Conservation (phyloP, 192 early-diverging fungal genomes). For the Mortierella alpina region DNA sequence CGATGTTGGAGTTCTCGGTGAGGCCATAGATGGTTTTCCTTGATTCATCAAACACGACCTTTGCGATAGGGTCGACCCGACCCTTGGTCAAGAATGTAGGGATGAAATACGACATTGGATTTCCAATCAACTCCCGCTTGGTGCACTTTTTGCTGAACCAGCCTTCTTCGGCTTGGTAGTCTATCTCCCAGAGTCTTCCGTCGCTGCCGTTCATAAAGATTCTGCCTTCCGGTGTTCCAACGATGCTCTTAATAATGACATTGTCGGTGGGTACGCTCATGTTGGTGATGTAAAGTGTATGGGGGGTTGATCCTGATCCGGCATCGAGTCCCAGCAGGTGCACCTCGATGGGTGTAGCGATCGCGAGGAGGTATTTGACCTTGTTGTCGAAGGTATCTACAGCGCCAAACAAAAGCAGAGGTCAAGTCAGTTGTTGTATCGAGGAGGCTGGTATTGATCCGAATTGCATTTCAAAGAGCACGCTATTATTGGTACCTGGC, state of each 20-base stretch:
- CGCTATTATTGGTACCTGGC: slow-evolving; percentile 52
- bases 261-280: slow-evolving; percentile 84
- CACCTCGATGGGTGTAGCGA: slow-evolving; percentile 89
- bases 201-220: slow-evolving; percentile 93
- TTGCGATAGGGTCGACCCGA: slow-evolving; percentile 64
- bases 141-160: slow-evolving; percentile 86
- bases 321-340: slow-evolving; percentile 81
- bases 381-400: slow-evolving; percentile 84
- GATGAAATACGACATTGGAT: slow-evolving; percentile 73
- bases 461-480: no score
- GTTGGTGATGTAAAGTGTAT: slow-evolving; percentile 84
- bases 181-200: slow-evolving; percentile 89
- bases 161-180: slow-evolving; percentile 87
- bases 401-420: not conserved
- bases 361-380: slow-evolving; percentile 84
- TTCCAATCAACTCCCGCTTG: slow-evolving; percentile 79
- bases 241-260: slow-evolving; percentile 83
- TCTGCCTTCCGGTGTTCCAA: slow-evolving; percentile 81
- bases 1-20: slow-evolving; percentile 72
- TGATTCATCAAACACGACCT: slow-evolving; percentile 74
- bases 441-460: no score
- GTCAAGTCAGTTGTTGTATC: not conserved
- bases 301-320: slow-evolving; percentile 55
- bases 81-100: slow-evolving; percentile 70
- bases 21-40: slow-evolving; percentile 81